These are phyloP conservation scores for Kodamaea alishanica DNA, from an alignment of 1,139 yeast genomes.

Conservation along the genomic window DNA sequence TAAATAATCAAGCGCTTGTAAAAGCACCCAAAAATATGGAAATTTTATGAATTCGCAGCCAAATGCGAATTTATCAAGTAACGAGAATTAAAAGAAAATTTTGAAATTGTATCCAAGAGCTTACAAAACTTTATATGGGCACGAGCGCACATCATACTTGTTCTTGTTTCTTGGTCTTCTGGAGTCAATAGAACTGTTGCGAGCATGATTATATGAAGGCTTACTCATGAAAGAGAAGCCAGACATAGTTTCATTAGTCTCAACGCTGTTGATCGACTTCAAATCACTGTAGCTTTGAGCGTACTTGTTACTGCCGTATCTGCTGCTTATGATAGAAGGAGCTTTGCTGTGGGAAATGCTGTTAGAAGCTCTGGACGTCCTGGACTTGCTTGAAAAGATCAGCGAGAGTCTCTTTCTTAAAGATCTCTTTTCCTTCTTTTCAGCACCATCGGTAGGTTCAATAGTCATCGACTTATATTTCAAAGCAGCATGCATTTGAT, in stretches of 20 bases:
- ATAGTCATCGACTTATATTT: constrained; percentile 15
- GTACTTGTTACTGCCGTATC: constrained; percentile 1
- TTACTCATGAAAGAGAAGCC: constrained; percentile 24
- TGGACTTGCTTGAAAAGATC: constrained; percentile 20
- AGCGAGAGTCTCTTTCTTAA: constrained; percentile 28
- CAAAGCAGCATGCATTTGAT: constrained; percentile 14
- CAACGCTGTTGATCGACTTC: constrained; percentile 28
- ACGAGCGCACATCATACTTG: constrained; percentile 19
- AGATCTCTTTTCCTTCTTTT: constrained; percentile 19
- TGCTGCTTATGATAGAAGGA: not conserved
- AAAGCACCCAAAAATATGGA: no score
- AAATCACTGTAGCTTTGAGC: constrained; percentile 18
- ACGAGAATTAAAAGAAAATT: no score
- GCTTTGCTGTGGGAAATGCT: not conserved
- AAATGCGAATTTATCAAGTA: no score
- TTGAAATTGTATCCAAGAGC: no score
- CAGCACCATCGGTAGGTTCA: constrained; percentile 10
- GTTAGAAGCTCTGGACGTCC: constrained; percentile 5
- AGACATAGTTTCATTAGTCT: constrained; percentile 19
- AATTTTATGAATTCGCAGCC: no score
- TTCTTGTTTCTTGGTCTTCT: constrained; percentile 11
- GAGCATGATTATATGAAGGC: not conserved
- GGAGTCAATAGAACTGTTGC: no score
- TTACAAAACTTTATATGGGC: constrained; percentile 17
- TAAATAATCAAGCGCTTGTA: no score